Percentiles rank a stretch among this genome's conserved stretches.
Evolutionary conservation across 441 rosid species (phyloP).

Genomic region (Daphne laureola): DNA sequence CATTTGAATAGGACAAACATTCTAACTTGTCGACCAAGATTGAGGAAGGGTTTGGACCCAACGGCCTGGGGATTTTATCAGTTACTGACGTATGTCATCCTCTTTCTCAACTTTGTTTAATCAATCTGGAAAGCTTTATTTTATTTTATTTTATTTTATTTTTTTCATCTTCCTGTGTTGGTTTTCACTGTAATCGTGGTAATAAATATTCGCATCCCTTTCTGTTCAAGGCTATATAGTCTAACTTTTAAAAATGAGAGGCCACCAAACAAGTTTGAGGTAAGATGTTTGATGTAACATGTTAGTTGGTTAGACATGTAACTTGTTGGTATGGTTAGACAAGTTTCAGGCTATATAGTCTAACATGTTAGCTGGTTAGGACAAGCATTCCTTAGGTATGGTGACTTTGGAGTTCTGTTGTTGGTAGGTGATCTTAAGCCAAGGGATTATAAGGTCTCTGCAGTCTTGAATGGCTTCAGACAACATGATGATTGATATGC

Average conservation of each 20-base stretch:
- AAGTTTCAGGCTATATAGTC: background rate
- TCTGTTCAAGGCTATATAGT: background rate
- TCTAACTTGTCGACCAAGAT: constrained; percentile 61
- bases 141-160: background rate
- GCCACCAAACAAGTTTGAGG: too few species aligned
- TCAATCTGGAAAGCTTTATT: too few species aligned
- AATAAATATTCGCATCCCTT: background rate
- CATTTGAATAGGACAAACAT: constrained; percentile 39
- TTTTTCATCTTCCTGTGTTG: background rate
- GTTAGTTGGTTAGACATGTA: background rate
- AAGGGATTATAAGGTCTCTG: too few species aligned
- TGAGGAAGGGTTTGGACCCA: constrained; percentile 81
- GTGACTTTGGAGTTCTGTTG: too few species aligned
- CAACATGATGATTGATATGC: too few species aligned
- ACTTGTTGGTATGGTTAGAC: background rate
- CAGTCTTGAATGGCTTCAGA: too few species aligned
- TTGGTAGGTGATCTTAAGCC: too few species aligned
- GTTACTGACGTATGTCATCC: constrained; percentile 38
- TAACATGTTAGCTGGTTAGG: too few species aligned
- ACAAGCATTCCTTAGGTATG: too few species aligned
- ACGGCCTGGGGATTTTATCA: constrained; percentile 77
- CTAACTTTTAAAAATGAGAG: background rate
- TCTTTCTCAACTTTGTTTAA: background rate
- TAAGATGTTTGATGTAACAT: too few species aligned
- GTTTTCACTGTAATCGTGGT: background rate